A percentile compares a stretch with the other conserved stretches of the same genome.
These are phyloP conservation scores for Passiflora organensis DNA, from an alignment of 345 rosid species.

Conservation along the genomic window DNA sequence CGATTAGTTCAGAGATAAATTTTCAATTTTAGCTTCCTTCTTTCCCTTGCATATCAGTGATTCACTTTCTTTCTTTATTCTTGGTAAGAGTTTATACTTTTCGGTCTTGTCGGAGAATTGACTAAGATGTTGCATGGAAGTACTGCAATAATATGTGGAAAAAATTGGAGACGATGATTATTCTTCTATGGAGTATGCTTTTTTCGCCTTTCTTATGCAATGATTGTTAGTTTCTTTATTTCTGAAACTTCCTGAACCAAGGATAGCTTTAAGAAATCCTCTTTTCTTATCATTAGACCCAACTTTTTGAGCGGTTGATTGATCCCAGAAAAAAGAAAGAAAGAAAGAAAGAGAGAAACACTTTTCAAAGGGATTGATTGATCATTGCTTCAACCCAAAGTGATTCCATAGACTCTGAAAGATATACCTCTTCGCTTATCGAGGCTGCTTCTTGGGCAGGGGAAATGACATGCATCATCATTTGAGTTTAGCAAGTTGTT, in stretches of 20 bases:
- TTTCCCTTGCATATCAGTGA: too few relatives aligned
- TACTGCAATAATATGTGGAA: not conserved
- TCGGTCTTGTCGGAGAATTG: not conserved
- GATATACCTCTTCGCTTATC: slow-evolving; percentile 1
- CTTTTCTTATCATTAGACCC: slow-evolving; percentile 14
- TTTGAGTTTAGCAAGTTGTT: not conserved
- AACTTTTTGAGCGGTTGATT: slow-evolving; percentile 1
- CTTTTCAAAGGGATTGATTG: slow-evolving; percentile 10
- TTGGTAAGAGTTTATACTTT: not conserved
- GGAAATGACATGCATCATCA: not conserved
- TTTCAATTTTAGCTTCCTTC: too few relatives aligned
- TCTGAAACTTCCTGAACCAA: slow-evolving; percentile 11
- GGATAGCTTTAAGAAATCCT: slow-evolving; percentile 16
- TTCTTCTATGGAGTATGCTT: slow-evolving; percentile 6
- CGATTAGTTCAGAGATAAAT: too few relatives aligned
- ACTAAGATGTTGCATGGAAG: slow-evolving; percentile 8
- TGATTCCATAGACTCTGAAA: slow-evolving; percentile 1
- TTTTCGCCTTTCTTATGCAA: slow-evolving; percentile 20
- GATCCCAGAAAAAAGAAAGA: not conserved
- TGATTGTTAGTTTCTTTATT: slow-evolving; percentile 18
- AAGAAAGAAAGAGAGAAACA: not conserved
- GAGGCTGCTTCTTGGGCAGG: not conserved
- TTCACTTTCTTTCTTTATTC: not conserved
- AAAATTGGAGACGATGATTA: slow-evolving; percentile 7
- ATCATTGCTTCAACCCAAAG: slow-evolving; percentile 7